phyloP scores from a whole-genome alignment of 2,329 filamentous ascomycete species.

The Fonsecaea pedrosoi region DNA sequence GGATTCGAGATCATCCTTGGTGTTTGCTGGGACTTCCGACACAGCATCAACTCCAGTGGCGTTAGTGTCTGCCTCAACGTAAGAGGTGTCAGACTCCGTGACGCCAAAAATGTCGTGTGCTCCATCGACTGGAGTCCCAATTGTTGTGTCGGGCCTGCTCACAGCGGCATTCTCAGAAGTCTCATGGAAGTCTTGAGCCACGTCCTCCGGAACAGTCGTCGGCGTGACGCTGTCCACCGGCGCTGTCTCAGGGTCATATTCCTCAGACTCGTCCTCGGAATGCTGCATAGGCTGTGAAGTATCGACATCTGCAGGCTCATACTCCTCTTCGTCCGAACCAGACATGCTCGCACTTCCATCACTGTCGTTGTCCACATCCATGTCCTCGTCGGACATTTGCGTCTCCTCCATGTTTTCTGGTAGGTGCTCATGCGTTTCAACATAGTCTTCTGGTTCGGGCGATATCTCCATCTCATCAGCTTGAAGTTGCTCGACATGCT shows the following conservation, averaged over 20 bases:
- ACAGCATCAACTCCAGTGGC: constrained; percentile 12
- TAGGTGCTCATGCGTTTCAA: constrained; percentile 16
- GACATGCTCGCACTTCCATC: constrained; percentile 42
- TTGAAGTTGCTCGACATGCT: constrained; percentile 17
- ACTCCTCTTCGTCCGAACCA: constrained; percentile 53
- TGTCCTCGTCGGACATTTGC: constrained; percentile 21
- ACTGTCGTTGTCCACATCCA: constrained; percentile 35
- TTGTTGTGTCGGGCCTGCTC: background rate
- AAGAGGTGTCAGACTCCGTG: constrained; percentile 7
- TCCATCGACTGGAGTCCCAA: background rate
- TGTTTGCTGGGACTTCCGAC: constrained; percentile 24
- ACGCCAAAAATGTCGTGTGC: background rate
- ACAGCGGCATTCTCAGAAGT: constrained; percentile 24
- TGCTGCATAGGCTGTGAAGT: constrained; percentile 25
- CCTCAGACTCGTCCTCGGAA: constrained; percentile 32
- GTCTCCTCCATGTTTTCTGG: background rate
- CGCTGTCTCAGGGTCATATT: constrained; percentile 47
- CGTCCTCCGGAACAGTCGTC: constrained; percentile 27
- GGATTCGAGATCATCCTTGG: constrained; percentile 28
- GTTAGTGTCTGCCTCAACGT: background rate
- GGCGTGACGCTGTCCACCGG: constrained; percentile 27
- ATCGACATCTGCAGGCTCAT: constrained; percentile 35
- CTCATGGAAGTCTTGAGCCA: constrained; percentile 34
- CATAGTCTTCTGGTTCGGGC: constrained; percentile 29
- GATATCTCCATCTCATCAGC: constrained; percentile 36